Percentiles rank a stretch among this genome's conserved stretches.
These are phyloP conservation scores for Jamesozyma rosinii DNA, from an alignment of 805 yeast species.

Conservation along the genomic window DNA sequence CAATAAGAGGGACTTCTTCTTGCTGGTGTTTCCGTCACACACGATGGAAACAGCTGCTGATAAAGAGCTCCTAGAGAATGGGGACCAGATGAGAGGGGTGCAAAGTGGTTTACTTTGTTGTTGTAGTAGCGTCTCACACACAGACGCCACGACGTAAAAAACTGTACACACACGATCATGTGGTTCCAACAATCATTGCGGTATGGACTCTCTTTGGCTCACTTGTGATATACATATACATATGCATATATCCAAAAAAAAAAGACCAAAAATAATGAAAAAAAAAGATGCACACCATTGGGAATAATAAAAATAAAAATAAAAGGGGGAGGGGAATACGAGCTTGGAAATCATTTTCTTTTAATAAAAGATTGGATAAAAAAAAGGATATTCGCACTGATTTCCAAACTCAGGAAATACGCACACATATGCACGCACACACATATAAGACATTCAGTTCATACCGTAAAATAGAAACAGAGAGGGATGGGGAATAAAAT, in stretches of 20 bases:
- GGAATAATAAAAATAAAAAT: background rate
- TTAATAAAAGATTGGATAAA: too few species aligned
- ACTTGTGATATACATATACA: too few species aligned
- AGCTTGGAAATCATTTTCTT: too few species aligned
- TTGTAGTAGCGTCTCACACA: background rate
- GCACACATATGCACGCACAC: background rate
- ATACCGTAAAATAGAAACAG: background rate
- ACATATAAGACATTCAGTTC: background rate
- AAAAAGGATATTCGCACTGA: too few species aligned
- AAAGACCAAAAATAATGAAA: background rate
- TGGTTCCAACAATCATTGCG: too few species aligned
- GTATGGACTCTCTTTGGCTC: too few species aligned
- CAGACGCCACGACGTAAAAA: background rate
- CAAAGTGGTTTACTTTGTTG: too few species aligned
- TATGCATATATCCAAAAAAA: background rate
- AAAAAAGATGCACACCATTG: background rate
- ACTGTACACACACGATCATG: too few species aligned
- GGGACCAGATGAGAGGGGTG: too few species aligned
- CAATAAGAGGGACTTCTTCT: too few species aligned
- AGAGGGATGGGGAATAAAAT: background rate
- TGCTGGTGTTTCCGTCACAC: background rate
- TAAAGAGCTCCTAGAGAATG: too few species aligned
- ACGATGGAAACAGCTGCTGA: background rate
- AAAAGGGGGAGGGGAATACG: background rate
- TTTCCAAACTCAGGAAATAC: too few species aligned